A percentile compares a stretch with the other conserved stretches of the same genome.
Evolutionary conservation across 805 yeast genomes (phyloP).

Genomic region (Candida montana): DNA sequence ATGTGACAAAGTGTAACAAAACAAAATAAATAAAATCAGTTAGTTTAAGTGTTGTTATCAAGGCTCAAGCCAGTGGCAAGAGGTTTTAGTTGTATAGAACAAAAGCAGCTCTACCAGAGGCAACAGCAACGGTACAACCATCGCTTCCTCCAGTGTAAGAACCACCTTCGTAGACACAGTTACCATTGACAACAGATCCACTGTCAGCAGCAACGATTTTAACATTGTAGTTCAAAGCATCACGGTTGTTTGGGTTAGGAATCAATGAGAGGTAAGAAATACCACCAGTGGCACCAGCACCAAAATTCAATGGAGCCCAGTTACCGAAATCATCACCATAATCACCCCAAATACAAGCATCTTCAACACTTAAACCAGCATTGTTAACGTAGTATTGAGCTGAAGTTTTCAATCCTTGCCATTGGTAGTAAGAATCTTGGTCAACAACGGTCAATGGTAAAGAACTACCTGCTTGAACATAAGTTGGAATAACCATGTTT

Average conservation of each 20-base stretch:
- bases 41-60: no score
- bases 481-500: conserved; percentile 94
- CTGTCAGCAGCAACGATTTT: conserved; percentile 71
- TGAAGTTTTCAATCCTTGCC: conserved; percentile 81
- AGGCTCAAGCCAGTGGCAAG: no score
- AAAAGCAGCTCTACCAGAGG: conserved; percentile 55
- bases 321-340: conserved; percentile 80
- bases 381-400: conserved; percentile 97
- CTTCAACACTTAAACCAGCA: conserved; percentile 85
- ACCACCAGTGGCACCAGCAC: conserved; percentile 73
- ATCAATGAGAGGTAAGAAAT: conserved; percentile 81
- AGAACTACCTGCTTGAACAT: conserved; percentile 59
- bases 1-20: no score
- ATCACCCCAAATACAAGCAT: conserved; percentile 94
- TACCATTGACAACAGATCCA: conserved; percentile 50
- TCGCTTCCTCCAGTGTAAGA: conserved; percentile 62
- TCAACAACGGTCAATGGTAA: conserved; percentile 76
- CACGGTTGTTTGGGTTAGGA: conserved; percentile 87
- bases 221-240: conserved; percentile 63
- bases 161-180: conserved; percentile 79
- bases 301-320: conserved; percentile 96
- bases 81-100: conserved; percentile 41
- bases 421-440: conserved; percentile 68
- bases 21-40: no score
- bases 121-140: conserved; percentile 75